Conservation (phyloP, 495 filamentous ascomycete species). For the Penicillium psychrofluorescens region DNA sequence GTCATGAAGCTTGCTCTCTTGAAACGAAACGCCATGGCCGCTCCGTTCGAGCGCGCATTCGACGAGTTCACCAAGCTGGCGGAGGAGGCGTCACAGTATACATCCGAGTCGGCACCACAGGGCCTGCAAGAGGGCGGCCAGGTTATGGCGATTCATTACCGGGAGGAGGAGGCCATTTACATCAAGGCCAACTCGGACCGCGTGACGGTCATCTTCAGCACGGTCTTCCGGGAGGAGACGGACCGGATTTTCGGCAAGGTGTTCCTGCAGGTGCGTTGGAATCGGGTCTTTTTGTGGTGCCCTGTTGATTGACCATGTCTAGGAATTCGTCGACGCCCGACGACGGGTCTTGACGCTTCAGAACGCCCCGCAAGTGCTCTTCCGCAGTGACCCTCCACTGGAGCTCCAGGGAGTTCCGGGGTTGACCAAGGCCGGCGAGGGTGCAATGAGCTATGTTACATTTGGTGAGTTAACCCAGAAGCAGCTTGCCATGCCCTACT, state of each 20-base stretch:
- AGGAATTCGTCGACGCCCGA: conserved; percentile 95
- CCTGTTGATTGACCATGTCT: background rate
- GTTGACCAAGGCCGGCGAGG: conserved; percentile 59
- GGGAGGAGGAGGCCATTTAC: conserved; percentile 98
- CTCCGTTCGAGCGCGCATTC: conserved; percentile 94
- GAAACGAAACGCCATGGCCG: conserved; percentile 97
- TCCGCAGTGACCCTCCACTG: conserved; percentile 87
- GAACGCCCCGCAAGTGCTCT: conserved; percentile 97
- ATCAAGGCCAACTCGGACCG: conserved; percentile 95
- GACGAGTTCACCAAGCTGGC: conserved; percentile 80
- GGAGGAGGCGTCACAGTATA: conserved; percentile 84
- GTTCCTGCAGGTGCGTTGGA: conserved; percentile 57
- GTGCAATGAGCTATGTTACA: conserved; percentile 92
- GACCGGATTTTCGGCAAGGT: conserved; percentile 96
- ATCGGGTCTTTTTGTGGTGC: background rate
- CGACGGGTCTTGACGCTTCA: conserved; percentile 76
- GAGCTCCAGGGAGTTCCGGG: conserved; percentile 84
- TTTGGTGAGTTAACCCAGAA: conserved; percentile 58
- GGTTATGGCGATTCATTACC: conserved; percentile 94
- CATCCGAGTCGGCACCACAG: conserved; percentile 82
- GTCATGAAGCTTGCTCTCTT: conserved; percentile 78
- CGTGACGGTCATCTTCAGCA: conserved; percentile 98
- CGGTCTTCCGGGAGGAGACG: conserved; percentile 94
- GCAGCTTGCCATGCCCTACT: background rate
- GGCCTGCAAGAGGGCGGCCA: conserved; percentile 82